phyloP scores from a whole-genome alignment of 2,329 filamentous ascomycete species.

The Coniochaeta sp. region DNA sequence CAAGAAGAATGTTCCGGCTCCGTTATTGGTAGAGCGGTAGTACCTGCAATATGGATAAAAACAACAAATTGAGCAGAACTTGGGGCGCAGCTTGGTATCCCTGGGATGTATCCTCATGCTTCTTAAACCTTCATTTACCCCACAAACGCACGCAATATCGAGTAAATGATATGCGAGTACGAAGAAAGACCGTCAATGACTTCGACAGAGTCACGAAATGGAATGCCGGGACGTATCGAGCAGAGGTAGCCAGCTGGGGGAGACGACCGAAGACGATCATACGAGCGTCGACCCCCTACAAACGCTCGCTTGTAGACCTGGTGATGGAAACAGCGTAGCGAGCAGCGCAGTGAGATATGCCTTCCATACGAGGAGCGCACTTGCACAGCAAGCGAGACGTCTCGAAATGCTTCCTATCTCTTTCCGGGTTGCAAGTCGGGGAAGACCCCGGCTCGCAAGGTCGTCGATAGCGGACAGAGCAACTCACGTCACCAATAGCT shows the following conservation, averaged over 20 bases:
- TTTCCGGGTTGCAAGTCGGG: too few species aligned
- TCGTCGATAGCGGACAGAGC: background rate
- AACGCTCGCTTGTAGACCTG: background rate
- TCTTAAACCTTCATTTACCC: conserved; percentile 9
- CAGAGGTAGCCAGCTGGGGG: background rate
- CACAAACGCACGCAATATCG: conserved; percentile 20
- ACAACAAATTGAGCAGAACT: conserved; percentile 5
- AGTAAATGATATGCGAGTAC: background rate
- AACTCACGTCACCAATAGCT: background rate
- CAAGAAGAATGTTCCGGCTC: conserved; percentile 4
- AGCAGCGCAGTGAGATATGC: background rate
- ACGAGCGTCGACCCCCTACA: background rate
- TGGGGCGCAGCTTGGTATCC: background rate
- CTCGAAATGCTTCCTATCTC: background rate
- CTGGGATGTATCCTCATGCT: background rate
- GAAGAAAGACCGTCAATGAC: background rate
- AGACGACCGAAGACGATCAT: background rate
- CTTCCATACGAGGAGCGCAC: background rate
- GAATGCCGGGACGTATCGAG: background rate
- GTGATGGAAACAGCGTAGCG: background rate
- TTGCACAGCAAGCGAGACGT: background rate
- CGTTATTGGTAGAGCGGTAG: conserved; percentile 12
- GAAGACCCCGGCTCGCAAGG: background rate
- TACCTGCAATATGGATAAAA: conserved; percentile 18
- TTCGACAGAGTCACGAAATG: background rate